phyloP scores from a whole-genome alignment of 495 filamentous ascomycete species.

The Mycothermus thermophilus region DNA sequence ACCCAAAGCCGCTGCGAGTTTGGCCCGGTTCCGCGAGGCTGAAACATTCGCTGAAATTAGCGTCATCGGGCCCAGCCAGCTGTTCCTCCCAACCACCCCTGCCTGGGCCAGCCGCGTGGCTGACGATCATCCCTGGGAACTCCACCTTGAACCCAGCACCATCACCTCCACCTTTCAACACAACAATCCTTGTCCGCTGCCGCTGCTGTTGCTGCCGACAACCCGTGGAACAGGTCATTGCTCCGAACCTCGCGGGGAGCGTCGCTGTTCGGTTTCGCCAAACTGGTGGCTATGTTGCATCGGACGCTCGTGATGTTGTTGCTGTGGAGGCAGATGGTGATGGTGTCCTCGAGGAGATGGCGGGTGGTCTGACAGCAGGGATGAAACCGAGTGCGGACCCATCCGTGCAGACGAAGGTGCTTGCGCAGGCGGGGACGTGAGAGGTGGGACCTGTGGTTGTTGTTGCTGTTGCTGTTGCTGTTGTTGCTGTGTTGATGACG shows the following conservation, averaged over 20 bases:
- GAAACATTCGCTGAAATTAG: constrained; percentile 27
- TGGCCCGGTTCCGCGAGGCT: constrained; percentile 15
- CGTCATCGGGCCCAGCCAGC: too few species aligned
- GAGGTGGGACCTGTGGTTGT: constrained; percentile 3
- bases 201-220: too few species aligned
- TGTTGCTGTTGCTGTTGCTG: too few species aligned
- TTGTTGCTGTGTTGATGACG: constrained; percentile 6
- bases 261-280: constrained; percentile 12
- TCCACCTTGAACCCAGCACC: constrained; percentile 15
- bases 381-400: constrained; percentile 31
- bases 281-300: constrained; percentile 8
- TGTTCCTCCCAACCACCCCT: constrained; percentile 20
- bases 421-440: constrained; percentile 5
- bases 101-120: constrained; percentile 25
- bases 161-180: constrained; percentile 16
- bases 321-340: constrained; percentile 19
- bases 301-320: constrained; percentile 5
- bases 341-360: too few species aligned
- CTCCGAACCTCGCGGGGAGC: constrained; percentile 14
- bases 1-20: constrained; percentile 8
- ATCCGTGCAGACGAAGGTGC: constrained; percentile 10
- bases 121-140: too few species aligned
- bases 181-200: too few species aligned
- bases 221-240: too few species aligned
- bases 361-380: constrained; percentile 33